These are phyloP conservation scores for Dryas octopetala DNA, from an alignment of 306 rosid species.

Conservation along the genomic window DNA sequence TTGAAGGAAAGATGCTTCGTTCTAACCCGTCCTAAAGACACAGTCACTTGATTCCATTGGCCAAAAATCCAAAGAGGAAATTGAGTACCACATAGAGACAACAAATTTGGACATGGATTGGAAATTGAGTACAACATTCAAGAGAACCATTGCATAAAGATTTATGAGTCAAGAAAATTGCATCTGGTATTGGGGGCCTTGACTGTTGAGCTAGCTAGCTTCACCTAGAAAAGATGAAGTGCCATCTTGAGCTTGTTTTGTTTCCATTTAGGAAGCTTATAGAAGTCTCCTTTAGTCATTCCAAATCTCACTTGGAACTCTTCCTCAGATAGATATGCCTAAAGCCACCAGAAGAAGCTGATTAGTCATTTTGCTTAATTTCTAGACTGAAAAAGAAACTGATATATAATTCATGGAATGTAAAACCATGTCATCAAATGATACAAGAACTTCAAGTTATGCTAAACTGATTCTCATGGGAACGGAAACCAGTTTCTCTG, in stretches of 20 bases:
- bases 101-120: background rate
- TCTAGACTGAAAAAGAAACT: background rate
- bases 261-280: constrained; percentile 91
- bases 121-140: background rate
- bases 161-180: background rate
- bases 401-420: no score
- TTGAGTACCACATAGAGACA: background rate
- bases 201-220: background rate
- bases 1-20: no score
- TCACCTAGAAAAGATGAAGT: constrained; percentile 59
- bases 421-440: background rate
- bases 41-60: background rate
- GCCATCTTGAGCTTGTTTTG: constrained; percentile 92
- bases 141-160: background rate
- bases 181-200: background rate
- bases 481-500: no score
- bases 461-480: no score
- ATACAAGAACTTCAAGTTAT: background rate
- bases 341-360: constrained; percentile 33
- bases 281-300: constrained; percentile 59
- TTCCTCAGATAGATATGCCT: constrained; percentile 79
- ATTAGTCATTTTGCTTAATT: background rate
- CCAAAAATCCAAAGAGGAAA: background rate
- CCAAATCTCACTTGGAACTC: constrained; percentile 77
- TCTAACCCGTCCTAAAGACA: background rate